Evolutionary conservation across 2,329 filamentous ascomycete genomes (phyloP).

Genomic region (Fusarium solani-melongenae): DNA sequence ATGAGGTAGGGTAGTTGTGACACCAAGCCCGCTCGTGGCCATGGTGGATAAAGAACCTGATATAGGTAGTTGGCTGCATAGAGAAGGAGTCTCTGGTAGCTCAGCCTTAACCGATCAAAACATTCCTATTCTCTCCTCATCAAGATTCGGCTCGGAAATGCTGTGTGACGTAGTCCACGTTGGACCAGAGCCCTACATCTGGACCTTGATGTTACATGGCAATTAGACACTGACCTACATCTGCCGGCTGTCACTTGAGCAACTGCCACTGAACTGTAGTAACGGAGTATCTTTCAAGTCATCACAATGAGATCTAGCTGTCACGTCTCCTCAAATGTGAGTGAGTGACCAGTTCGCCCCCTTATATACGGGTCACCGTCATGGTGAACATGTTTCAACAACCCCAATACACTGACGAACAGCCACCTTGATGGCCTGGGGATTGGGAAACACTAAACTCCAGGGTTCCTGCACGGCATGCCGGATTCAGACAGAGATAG

Average conservation of each 20-base stretch:
- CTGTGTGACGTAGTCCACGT: neutral
- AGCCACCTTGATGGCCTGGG: constrained; percentile 4
- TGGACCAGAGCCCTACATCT: neutral
- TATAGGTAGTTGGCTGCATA: neutral
- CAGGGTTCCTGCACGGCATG: neutral
- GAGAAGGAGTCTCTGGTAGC: neutral
- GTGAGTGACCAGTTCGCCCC: neutral
- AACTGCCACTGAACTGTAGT: neutral
- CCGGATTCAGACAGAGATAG: neutral
- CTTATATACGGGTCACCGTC: neutral
- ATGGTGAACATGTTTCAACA: neutral
- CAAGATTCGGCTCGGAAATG: neutral
- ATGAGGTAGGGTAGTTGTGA: neutral
- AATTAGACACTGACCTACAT: neutral
- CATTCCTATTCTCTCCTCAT: neutral
- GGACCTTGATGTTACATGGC: neutral
- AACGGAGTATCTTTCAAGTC: neutral
- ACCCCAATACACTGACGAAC: neutral
- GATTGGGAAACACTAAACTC: neutral
- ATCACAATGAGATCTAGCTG: neutral
- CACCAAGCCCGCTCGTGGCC: neutral
- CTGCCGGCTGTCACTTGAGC: neutral
- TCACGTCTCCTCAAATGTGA: neutral
- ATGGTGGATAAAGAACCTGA: neutral
- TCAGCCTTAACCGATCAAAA: neutral